Base-by-base conservation (phyloP, 2,329 filamentous ascomycete genomes). In the Aspergillus proliferans region DNA sequence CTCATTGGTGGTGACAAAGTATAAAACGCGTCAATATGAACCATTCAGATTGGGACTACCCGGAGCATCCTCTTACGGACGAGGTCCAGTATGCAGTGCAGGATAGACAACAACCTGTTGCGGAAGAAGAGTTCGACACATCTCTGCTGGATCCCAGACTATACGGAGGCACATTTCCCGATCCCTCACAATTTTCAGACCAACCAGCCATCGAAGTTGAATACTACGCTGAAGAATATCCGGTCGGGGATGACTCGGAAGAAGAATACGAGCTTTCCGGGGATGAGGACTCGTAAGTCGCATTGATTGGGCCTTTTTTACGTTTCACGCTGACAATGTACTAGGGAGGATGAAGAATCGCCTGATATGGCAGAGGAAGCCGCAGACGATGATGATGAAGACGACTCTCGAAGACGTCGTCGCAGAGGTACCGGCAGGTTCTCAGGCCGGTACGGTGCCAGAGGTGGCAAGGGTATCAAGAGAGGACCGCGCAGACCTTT, bases 401-500 rank as follows among this genome's bases (percentile, higher is more conserved):
- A 48, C 7, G 56, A 52, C 45, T 52, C 52, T 12, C 51, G 55
- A 40, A 58, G 64, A 30, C 63, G 64, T 5, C 64, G 62, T 21
- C 63, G 66, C 21, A 58, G 61, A 49, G 55, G 61, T 22, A 61
- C 56, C 15, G 66, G 67, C 2, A 62, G 56, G 7, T 69, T 69
- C 41, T 67, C 65, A 12, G 64, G 66, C 39, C 66, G 66, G 15
- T 69, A 56, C 48, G 67, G 67, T 40, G 67, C 67, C 8, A 64
- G 72, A 38, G 71, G 71, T 53, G 64, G 64, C n/a, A 73, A 71
- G 55, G 73, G 73, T 19, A 62, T 72, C 57, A 75, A 68, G 53
- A 65, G 71, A 57, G 74, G 74, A 3, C 71, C 71, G 15, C 68
- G 72, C 24, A 73, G 70, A 53, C 67, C 73, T 4, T 36, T 76